Evolutionary conservation across 2,329 filamentous ascomycete species (phyloP).

Genomic region (Xylaria sp.): DNA sequence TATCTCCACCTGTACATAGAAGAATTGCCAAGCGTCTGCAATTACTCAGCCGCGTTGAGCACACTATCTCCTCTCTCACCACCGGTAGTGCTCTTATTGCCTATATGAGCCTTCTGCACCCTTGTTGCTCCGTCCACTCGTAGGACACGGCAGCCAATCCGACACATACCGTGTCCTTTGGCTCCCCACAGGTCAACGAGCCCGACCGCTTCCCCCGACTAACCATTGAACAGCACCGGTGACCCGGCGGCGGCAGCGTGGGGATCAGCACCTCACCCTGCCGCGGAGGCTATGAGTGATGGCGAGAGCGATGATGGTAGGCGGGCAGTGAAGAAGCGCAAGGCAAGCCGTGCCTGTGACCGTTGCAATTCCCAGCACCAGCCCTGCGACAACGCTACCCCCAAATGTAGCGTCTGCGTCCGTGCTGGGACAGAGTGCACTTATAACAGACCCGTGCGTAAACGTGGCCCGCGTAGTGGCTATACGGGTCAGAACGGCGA

Average conservation of each 20-base stretch:
- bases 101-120: conserved; percentile 1
- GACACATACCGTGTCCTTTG: not conserved
- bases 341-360: conserved; percentile 48
- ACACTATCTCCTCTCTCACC: not conserved
- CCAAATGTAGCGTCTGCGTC: conserved; percentile 53
- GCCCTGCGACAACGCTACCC: conserved; percentile 53
- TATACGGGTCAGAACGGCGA: conserved; percentile 45
- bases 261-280: conserved; percentile 28
- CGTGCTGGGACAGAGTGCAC: conserved; percentile 44
- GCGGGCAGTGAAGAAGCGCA: conserved; percentile 44
- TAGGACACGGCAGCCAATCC: conserved; percentile 1
- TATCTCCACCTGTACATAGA: not conserved
- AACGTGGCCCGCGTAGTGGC: conserved; percentile 42
- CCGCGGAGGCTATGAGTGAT: conserved; percentile 44
- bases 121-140: not conserved
- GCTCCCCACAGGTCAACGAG: not conserved
- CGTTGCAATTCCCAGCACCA: conserved; percentile 55
- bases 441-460: conserved; percentile 44
- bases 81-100: not conserved
- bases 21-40: conserved; percentile 8
- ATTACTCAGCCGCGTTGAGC: conserved; percentile 13
- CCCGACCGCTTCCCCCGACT: not conserved
- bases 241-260: conserved; percentile 23
- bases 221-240: not conserved
- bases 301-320: conserved; percentile 42